Base-by-base conservation (phyloP, 768 basidiomycete species). In the Hypholoma sublateritium region DNA sequence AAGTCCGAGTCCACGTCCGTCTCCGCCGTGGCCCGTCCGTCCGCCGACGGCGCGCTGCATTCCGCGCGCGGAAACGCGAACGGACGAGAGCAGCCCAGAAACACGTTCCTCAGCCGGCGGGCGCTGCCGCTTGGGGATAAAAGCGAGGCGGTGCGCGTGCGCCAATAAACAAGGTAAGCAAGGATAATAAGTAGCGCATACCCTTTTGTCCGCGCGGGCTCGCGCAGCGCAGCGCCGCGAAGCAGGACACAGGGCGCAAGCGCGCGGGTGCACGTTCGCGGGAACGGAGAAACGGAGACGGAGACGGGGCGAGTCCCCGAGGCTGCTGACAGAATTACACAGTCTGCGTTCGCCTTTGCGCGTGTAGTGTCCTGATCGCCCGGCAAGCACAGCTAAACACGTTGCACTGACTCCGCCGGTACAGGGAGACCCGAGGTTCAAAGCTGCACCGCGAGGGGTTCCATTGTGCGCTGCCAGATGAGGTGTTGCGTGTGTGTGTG, bases 351-450 rank as follows among this genome's bases (percentile, higher is more conserved):
- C 50, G 45, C 35, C 21, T 57, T 60, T 58, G 59, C 53, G 28
- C 50, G 53, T 60, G 62, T 60, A 39, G 36, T 56, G 50, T 53
- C 42, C 43, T 53, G 54, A 56, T 47, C 48, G 24, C 28, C 45
- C 42, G 22, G 28, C 59, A 63, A 60, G 59, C 62, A 63, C 25
- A 50, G 47, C 49, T 61, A 56, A 57, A 46, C 55, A 55, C 19
- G 54, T 48, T 35, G 11, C 13, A 51, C 41, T 44, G 28, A 45
- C 42, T 45, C 53, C 53, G 42, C 43, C n/a, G n/a, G n/a, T n/a
- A n/a, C n/a, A n/a, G n/a, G n/a, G n/a, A 9, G 25, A 25, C 28
- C 17, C 16, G 14, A 53, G 39, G 25, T 44, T 16, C 19, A 53
- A 21, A 28, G 25, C 17, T 53, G 5, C 16, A 35, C 32, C 24